Evolutionary conservation across 1,139 yeast genomes (phyloP), one percentile per base, ranked within the genome.

Genomic region (Yamadazyma dendronema): DNA sequence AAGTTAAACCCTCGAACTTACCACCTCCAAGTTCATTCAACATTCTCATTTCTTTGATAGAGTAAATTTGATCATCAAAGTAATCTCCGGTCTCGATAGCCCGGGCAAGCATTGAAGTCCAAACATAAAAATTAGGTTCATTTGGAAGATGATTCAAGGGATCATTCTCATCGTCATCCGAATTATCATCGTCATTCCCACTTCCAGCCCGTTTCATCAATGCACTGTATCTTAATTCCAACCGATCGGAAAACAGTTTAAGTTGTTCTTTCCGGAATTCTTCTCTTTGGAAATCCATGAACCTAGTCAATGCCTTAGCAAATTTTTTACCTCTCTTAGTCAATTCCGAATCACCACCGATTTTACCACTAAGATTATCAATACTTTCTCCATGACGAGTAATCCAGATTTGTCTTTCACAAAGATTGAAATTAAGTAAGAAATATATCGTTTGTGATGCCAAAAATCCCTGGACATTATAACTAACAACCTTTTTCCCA

Each of bases 371-470:
- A 22, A 87, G 81, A 57, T 90, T 92, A 56, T 88, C 96, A 31
- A 75, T 75, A 46, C 90, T 80, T 60, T 92, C 97, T 36, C 97
- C 98, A 55, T 90, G 97, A 45, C 97, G 76, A 1, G 97, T 83
- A 46, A 92, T 84, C 95, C 97, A 92, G 36, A 92, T 89, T 59
- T 88, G 96, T 42, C 97, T 77, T 57, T 88, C 95, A 41, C 87
- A 79, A 30, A 92, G 70, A 56, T 92, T 92, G 73, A 92, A 90
- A 58, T 92, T 92, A 47, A 92, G 71, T 48, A 92, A 65, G 64
- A 89, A 92, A 57, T 87, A 90, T 31, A 90, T 87, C 2, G 96
- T 86, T 56, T 92, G 97, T 1, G 97, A 92, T 0, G 97, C 90
- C 39, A 92, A 67, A 53, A 88, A 92, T 0, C 97, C 97, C 52